Conservation (phyloP, 2,329 filamentous ascomycete species). For the Neofusicoccum kwambonambiense region DNA sequence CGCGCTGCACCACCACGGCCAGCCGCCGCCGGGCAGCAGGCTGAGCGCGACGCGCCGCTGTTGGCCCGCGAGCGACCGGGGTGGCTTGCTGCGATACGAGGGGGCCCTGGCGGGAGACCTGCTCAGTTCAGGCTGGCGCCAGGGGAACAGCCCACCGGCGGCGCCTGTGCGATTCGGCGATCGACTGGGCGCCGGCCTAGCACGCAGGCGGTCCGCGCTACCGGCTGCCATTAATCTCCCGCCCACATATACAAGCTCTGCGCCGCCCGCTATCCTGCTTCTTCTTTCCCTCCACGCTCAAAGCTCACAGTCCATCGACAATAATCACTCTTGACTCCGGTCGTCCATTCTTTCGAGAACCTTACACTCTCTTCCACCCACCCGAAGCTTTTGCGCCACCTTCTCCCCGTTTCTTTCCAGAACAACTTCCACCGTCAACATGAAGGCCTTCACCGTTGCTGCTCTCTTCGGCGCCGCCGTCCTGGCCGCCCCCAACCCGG, state of each 20-base stretch:
- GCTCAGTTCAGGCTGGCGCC: constrained; percentile 17
- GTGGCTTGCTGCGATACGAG: constrained; percentile 3
- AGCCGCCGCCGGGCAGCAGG: background rate
- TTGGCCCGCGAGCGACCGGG: constrained; percentile 5
- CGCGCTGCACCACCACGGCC: background rate
- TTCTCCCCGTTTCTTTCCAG: constrained; percentile 14
- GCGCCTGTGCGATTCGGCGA: constrained; percentile 10
- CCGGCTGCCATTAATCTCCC: constrained; percentile 17
- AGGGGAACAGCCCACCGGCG: constrained; percentile 11
- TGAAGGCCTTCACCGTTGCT: constrained; percentile 21
- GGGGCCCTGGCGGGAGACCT: constrained; percentile 13
- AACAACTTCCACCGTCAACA: constrained; percentile 20
- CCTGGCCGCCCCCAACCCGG: constrained; percentile 18
- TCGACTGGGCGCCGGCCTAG: constrained; percentile 12
- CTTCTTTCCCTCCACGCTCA: constrained; percentile 18
- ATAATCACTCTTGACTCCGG: constrained; percentile 19
- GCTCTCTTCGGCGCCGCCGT: constrained; percentile 19
- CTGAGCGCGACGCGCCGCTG: background rate
- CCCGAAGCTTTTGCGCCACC: constrained; percentile 20
- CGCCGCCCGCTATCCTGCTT: background rate
- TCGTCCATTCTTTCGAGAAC: constrained; percentile 20
- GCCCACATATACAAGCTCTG: constrained; percentile 18
- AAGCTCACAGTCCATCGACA: constrained; percentile 17
- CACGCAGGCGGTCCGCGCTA: constrained; percentile 10
- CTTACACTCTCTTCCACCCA: constrained; percentile 21